phyloP scores from a whole-genome alignment of 345 rosid species.

The Dovyalis caffra region DNA sequence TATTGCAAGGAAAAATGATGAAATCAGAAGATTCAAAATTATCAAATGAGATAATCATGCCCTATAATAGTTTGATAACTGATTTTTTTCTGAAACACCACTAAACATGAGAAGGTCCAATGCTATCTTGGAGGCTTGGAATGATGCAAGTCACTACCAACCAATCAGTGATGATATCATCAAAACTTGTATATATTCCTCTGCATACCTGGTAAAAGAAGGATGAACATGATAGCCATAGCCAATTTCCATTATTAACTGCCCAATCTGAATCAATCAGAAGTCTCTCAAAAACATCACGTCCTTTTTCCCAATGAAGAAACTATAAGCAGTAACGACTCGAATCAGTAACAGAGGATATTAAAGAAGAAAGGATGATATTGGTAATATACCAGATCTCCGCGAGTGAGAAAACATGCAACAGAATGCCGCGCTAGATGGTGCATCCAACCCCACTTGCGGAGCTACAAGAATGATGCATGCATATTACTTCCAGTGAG shows the following conservation, averaged over 20 bases:
- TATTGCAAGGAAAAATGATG: too few species aligned
- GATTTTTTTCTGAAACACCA: too few species aligned
- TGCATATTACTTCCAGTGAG: conserved; percentile 1
- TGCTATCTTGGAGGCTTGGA: neutral
- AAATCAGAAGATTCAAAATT: conserved; percentile 3
- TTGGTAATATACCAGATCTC: conserved; percentile 68
- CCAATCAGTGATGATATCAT: neutral
- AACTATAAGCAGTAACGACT: conserved; percentile 54
- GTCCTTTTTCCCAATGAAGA: conserved; percentile 96
- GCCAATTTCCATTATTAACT: conserved; percentile 89
- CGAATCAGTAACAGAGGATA: conserved; percentile 20
- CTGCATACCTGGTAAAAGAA: conserved; percentile 84
- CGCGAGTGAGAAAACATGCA: conserved; percentile 94
- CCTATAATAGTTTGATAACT: neutral
- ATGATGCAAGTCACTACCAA: neutral
- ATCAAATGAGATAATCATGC: neutral
- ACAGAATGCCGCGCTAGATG: conserved; percentile 90
- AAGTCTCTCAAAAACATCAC: conserved; percentile 90
- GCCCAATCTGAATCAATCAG: conserved; percentile 97
- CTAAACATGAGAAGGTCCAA: too few species aligned
- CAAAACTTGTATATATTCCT: conserved; percentile 4
- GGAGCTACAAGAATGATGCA: conserved; percentile 51
- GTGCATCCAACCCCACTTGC: conserved; percentile 98
- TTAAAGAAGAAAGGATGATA: conserved; percentile 12
- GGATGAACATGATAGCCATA: conserved; percentile 95